These are phyloP conservation scores for Nissolia schottii DNA, from an alignment of 306 rosid species.

Conservation along the genomic window DNA sequence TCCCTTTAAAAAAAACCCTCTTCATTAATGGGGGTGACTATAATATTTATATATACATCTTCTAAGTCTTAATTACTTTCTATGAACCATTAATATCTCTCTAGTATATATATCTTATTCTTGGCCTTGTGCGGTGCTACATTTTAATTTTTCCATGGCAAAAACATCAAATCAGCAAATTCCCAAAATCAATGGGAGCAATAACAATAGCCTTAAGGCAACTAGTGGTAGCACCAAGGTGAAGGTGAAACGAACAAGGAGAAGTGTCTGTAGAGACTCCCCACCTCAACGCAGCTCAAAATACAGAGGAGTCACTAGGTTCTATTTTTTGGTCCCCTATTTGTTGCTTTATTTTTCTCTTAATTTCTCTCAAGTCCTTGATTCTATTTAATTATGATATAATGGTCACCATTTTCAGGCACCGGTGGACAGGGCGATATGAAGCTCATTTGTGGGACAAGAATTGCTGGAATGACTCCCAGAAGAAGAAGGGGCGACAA, in stretches of 20 bases:
- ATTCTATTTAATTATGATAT: background rate
- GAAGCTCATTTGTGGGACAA: constrained; percentile 99
- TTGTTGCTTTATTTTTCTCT: no score
- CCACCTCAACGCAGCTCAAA: constrained; percentile 59
- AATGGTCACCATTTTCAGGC: constrained; percentile 2
- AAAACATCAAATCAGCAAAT: constrained; percentile 27
- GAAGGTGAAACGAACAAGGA: constrained; percentile 50
- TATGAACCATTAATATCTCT: background rate
- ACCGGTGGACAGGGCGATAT: constrained; percentile 19
- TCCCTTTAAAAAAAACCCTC: constrained; percentile 29
- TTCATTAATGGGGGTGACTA: background rate
- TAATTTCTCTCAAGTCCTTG: background rate
- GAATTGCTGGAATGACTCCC: constrained; percentile 88
- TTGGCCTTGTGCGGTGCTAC: background rate
- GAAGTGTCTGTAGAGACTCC: constrained; percentile 49
- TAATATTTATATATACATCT: background rate
- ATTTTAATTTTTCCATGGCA: constrained; percentile 34
- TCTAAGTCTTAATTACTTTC: background rate
- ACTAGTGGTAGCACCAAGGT: constrained; percentile 3
- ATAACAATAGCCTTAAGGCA: background rate
- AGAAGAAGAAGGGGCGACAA: constrained; percentile 95
- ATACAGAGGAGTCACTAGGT: constrained; percentile 74
- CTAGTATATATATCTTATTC: background rate
- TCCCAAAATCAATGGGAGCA: constrained; percentile 22
- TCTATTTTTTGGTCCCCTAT: background rate